A percentile compares a stretch with the other conserved stretches of the same genome.
Evolutionary conservation across 164 flowering plant species (phyloP).

Genomic region (Aristolochia californica): DNA sequence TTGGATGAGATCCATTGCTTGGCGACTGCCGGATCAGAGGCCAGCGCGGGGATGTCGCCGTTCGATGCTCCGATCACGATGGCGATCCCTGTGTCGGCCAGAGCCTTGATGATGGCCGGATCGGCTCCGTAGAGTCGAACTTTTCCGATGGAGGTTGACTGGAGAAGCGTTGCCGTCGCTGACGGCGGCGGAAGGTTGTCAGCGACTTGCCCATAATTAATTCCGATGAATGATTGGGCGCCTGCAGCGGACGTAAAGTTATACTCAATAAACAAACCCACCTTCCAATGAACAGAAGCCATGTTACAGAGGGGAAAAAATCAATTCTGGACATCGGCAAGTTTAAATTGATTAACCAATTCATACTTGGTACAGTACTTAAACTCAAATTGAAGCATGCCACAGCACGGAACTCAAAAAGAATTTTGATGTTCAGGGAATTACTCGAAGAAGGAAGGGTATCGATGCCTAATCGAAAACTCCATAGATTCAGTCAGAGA

Average conservation of each 20-base stretch:
- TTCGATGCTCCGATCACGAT: conserved; percentile 68
- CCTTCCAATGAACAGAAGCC: too few relatives aligned
- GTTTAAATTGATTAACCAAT: too few relatives aligned
- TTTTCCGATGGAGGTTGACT: conserved; percentile 54
- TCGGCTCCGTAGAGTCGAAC: conserved; percentile 77
- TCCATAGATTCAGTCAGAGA: too few relatives aligned
- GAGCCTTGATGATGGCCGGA: conserved; percentile 63
- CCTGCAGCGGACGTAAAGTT: conserved; percentile 32
- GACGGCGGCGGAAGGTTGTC: conserved; percentile 81
- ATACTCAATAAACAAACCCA: too few relatives aligned
- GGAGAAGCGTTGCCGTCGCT: conserved; percentile 58
- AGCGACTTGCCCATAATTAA: conserved; percentile 85
- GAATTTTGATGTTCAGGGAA: too few relatives aligned
- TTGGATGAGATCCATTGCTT: conserved; percentile 63
- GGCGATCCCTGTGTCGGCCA: conserved; percentile 72
- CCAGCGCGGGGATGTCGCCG: conserved; percentile 65
- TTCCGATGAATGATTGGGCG: conserved; percentile 64
- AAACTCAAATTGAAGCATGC: too few relatives aligned
- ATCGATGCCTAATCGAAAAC: background rate
- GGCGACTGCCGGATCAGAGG: conserved; percentile 60
- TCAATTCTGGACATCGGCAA: background rate
- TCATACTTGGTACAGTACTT: too few relatives aligned
- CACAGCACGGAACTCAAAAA: too few relatives aligned
- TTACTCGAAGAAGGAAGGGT: too few relatives aligned
- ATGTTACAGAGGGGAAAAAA: background rate